These are phyloP conservation scores for Jimgerdemannia lactiflua DNA, from an alignment of 192 early-diverging fungal genomes.

Conservation along the genomic window DNA sequence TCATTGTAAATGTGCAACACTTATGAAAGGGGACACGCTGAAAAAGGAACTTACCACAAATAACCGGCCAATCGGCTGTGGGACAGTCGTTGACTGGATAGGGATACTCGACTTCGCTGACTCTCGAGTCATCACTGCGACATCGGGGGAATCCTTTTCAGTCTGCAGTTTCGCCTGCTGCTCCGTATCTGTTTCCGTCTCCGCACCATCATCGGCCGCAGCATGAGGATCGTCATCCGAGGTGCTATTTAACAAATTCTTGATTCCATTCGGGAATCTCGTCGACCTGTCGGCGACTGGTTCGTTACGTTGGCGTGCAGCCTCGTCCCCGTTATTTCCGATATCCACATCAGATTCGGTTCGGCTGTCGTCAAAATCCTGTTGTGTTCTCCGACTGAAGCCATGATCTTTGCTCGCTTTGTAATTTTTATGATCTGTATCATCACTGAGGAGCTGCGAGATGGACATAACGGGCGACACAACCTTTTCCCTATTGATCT, in stretches of 20 bases:
- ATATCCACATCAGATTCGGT: not conserved
- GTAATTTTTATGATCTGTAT: constrained; percentile 3
- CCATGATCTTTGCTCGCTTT: not conserved
- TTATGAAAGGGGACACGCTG: not conserved
- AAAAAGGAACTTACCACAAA: not conserved
- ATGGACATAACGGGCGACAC: constrained; percentile 25
- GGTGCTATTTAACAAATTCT: constrained; percentile 17
- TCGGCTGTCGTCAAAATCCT: not conserved
- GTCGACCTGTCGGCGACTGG: not conserved
- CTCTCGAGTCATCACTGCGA: not conserved
- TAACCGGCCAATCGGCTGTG: not conserved
- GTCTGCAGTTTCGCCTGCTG: constrained; percentile 10
- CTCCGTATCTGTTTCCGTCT: constrained; percentile 23
- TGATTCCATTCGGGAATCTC: constrained; percentile 18
- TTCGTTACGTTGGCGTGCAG: not conserved
- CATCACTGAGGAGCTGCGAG: constrained; percentile 16
- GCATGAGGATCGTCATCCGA: not conserved
- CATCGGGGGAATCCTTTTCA: constrained; percentile 2
- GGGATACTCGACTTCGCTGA: not conserved
- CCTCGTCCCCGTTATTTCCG: not conserved
- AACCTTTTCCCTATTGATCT: constrained; percentile 1
- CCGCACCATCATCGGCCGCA: constrained; percentile 13
- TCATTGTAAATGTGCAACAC: not conserved
- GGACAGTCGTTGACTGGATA: not conserved
- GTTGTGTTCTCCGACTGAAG: not conserved